Base-by-base conservation (phyloP, 768 basidiomycete species). In the Tylopilus plumbeoviolaceoides region DNA sequence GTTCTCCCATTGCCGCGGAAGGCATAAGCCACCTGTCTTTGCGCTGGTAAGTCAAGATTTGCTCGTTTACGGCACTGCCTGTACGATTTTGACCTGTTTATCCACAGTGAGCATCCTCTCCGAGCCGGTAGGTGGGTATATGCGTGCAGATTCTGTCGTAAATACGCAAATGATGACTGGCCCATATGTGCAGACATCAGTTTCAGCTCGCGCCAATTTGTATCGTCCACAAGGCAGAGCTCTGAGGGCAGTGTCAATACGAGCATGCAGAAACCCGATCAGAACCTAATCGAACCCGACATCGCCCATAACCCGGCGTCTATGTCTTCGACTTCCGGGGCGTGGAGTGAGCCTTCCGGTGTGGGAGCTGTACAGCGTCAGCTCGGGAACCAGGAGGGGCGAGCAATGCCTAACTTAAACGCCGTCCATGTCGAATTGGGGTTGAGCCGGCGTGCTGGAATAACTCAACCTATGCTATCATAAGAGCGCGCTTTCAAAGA, bases 141-240 rank as follows among this genome's bases (percentile, higher is more conserved):
- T n/a, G n/a, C n/a, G n/a, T n/a, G n/a, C n/a, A 17, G 4, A 43
- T 35, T 8, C 14, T 10, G 40, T 44, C 15, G n/a, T 28, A n/a
- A 3, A 44, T 27, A 7, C 15, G 10, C n/a, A 9, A 15, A 25
- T 39, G 42, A 45, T 44, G 12, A 38, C 43, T 44, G 44, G 23
- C 47, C 50, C 54, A 59, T 61, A 57, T 53, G 50, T 8, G 36
- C 54, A 60, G 57, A 68, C n/a, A 31, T 39, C 9, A 38, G 39
- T 38, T 17, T 31, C 10, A 47, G 38, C 10, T 33, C 43, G 4
- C 59, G 55, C 15, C 7, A 43, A 17, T 58, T 56, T 20, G 4
- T 33, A 2, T 39, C 51, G 0, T 51, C 54, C n/a, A 50, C 42
- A 8, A 45, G 43, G 30, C 64, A 58, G 31, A 38, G 44, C n/a